These are phyloP conservation scores for Salvia hispanica DNA, from an alignment of 257 asterid species.

Conservation along the genomic window DNA sequence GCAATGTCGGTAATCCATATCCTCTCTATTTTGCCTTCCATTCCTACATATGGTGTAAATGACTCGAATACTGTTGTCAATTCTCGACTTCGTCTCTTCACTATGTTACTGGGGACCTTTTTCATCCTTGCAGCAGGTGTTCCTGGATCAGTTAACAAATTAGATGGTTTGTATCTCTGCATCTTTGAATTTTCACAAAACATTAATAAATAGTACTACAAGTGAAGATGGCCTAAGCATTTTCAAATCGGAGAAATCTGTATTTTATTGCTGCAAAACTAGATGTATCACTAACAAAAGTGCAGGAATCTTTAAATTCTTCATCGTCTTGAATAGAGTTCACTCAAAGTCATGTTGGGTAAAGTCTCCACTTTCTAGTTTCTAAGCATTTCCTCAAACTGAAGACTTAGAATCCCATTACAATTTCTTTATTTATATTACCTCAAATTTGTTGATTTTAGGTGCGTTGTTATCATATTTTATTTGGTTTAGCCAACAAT, in stretches of 20 bases:
- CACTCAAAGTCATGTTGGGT: background rate
- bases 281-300: background rate
- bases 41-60: slow-evolving; percentile 76
- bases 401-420: background rate
- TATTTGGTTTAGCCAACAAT: slow-evolving; percentile 1
- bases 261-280: too few relatives aligned
- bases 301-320: background rate
- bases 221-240: too few relatives aligned
- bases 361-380: background rate
- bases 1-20: slow-evolving; percentile 92
- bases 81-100: slow-evolving; percentile 89
- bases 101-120: slow-evolving; percentile 84
- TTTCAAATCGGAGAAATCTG: too few relatives aligned
- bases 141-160: slow-evolving; percentile 21
- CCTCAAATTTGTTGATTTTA: slow-evolving; percentile 9
- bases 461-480: background rate
- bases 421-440: background rate
- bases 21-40: slow-evolving; percentile 83
- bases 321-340: background rate
- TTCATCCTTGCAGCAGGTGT: slow-evolving; percentile 52
- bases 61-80: slow-evolving; percentile 82
- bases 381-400: background rate
- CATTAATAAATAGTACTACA: background rate
- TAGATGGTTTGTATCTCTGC: background rate
- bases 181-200: background rate